A percentile compares a stretch with the other conserved stretches of the same genome.
phyloP scores from a whole-genome alignment of 805 yeast genomes.

The Cyberlindnera suaveolens region DNA sequence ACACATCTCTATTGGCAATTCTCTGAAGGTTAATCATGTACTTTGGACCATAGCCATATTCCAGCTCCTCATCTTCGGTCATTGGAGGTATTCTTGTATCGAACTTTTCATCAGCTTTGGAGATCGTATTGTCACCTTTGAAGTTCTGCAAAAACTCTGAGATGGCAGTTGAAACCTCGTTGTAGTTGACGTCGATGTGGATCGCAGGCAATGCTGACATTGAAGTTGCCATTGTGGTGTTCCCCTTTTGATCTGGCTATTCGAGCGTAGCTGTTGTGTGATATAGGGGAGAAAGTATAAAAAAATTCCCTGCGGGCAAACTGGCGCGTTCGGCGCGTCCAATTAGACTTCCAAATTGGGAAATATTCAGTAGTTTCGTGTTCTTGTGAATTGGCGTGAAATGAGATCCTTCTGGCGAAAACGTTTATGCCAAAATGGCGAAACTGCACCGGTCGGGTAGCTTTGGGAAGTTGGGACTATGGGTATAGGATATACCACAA shows the following conservation, averaged over 20 bases:
- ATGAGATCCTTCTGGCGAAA: too few relatives aligned
- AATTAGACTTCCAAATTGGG: too few relatives aligned
- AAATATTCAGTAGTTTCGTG: too few relatives aligned
- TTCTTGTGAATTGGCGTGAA: too few relatives aligned
- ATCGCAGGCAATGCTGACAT: conserved; percentile 48
- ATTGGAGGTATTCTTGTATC: conserved; percentile 27
- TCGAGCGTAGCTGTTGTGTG: background rate
- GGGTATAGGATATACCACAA: too few relatives aligned
- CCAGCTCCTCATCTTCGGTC: conserved; percentile 22
- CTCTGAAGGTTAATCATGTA: conserved; percentile 70
- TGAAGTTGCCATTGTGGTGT: conserved; percentile 16
- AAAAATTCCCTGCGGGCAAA: background rate
- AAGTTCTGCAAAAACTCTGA: conserved; percentile 64
- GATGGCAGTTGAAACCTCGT: conserved; percentile 49
- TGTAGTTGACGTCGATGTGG: conserved; percentile 69
- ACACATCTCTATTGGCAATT: conserved; percentile 76
- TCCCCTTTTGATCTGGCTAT: too few relatives aligned
- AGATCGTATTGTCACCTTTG: conserved; percentile 35
- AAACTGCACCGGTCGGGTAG: too few relatives aligned
- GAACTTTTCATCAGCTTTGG: conserved; percentile 28
- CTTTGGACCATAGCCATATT: conserved; percentile 47
- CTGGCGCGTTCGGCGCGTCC: too few relatives aligned
- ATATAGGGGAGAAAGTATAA: background rate
- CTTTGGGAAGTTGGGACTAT: too few relatives aligned
- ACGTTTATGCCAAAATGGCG: too few relatives aligned